Evolutionary conservation across 2,329 filamentous ascomycete species (phyloP), one percentile per base, ranked within the genome.

Genomic region (Arthrobotrys pseudoclavata): DNA sequence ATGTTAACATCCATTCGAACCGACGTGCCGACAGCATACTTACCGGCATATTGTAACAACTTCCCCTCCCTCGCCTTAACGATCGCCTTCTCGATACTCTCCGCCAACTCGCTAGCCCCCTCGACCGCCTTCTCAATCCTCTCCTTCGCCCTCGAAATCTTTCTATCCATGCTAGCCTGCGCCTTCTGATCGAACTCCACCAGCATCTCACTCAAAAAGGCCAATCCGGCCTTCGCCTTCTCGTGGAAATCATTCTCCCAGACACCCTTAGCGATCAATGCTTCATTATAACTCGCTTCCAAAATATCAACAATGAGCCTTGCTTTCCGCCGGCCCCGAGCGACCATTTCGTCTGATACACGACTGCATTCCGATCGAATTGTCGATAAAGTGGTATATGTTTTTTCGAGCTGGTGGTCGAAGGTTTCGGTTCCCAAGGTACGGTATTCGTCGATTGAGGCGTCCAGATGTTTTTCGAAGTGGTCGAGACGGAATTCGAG

Each of bases 271-370:
- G 92, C 92, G 15, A 89, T 91, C 79, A 99, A 85, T 0, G 92
- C 94, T 81, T 96, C 92, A 79, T 96, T 91, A 84, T 97, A 99
- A 79, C 92, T 88, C 29, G 88, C 88, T 84, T 99, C 96, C 13
- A 99, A 86, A 0, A 94, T 97, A 81, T 98, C 95, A 37, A 99
- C 93, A 85, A 98, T 91, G 74, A 98, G 89, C 79, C 93, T 92
- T 76, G 96, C 90, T 77, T 94, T 89, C 79, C 93, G 89, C 64
- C 92, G 91, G 22, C 96, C 94, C 42, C 92, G 92, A 70, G 94
- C 96, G 80, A 98, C 89, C 55, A 97, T 89, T 82, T 96, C 95
- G 79, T 93, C 95, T 0, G 94, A 96, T 20, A 95, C 94, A 79
- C 94, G 90, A 45, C 93, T 93, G 84, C 96, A 99, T 81, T 93